Percentiles rank a stretch among this genome's conserved stretches.
These are phyloP conservation scores for Teunomyces aglyptinius DNA, from an alignment of 805 yeast species.

Conservation along the genomic window DNA sequence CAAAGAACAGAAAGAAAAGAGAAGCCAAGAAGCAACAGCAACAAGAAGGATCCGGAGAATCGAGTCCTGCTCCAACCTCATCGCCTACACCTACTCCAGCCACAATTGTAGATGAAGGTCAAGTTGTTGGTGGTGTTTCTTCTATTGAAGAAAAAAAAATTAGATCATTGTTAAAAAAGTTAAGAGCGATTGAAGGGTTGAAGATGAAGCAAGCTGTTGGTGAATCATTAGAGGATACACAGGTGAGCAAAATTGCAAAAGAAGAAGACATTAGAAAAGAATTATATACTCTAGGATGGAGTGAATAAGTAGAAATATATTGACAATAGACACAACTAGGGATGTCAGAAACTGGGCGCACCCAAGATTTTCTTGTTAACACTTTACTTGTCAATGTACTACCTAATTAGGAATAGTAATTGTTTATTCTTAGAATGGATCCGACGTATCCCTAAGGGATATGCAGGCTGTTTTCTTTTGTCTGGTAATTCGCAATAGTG, in stretches of 20 bases:
- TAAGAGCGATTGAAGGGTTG: conserved; percentile 91
- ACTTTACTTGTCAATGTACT: neutral
- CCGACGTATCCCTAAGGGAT: neutral
- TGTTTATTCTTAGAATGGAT: neutral
- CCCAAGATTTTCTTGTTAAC: neutral
- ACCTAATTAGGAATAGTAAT: conserved; percentile 6
- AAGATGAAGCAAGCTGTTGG: conserved; percentile 82
- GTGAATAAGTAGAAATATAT: conserved; percentile 21
- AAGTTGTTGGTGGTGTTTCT: conserved; percentile 59
- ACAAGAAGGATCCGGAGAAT: conserved; percentile 6
- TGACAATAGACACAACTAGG: neutral
- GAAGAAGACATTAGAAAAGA: conserved; percentile 80
- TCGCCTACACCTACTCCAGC: conserved; percentile 14
- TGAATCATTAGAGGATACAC: conserved; percentile 89
- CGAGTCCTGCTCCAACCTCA: conserved; percentile 12
- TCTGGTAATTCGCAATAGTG: neutral
- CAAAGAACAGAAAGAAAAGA: conserved; percentile 75
- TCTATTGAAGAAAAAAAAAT: conserved; percentile 90
- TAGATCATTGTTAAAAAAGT: conserved; percentile 84
- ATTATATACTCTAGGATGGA: conserved; percentile 70
- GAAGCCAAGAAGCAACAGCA: conserved; percentile 46
- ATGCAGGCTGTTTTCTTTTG: neutral
- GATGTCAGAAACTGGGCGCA: neutral
- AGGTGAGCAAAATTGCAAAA: conserved; percentile 81
- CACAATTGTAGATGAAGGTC: conserved; percentile 24